Base-by-base conservation (phyloP, 192 early-diverging fungal species). In the Rhizoclosmatium globosum region DNA sequence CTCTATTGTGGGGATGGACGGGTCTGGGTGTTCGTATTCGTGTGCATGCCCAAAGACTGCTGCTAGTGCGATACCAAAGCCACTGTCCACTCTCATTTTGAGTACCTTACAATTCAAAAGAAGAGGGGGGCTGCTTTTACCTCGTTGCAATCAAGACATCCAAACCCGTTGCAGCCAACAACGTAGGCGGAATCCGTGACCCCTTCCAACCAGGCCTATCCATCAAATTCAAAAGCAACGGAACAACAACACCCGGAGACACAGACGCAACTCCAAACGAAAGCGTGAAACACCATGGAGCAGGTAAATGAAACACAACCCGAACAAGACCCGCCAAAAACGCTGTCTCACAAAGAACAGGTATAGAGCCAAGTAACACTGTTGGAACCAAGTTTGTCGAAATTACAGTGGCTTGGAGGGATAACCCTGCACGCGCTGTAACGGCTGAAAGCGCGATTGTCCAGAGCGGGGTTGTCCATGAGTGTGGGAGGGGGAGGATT, bases 161-260 rank as follows among this genome's bases (percentile, higher is more conserved):
- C 21, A 82, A 44, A 3, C 81, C 81, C 15, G 68, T 79, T 19
- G 81, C 72, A 47, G 81, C 79, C 39, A 85, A 60, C 31, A 81
- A 39, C 46, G 82, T 48, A 6, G 81, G 72, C 6, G 81, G 84
- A 17, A 85, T n/a, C 47, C 84, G 78, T 6, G 74, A 77, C 13
- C 64, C 72, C 38, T 78, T 67, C 81, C 84, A 82, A 3, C 43
- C 41, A 17, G 74, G 66, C 13, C 58, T 13, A 31, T 85, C 84
- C 45, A 80, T 47, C 43, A 79, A 60, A 41, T 80, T 80, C 2
- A 85, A 50, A 3, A 85, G 62, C 23, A 85, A 68, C 2, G 84
- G 84, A 3, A 85, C 84, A 38, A 85, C 84, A 17, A 85, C 84
- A 9, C 78, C 79, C 79, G 84, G 84, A 17, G 73, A 77, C 3